Evolutionary conservation across 2,329 filamentous ascomycete genomes (phyloP).

Genomic region (Microdochium trichocladiopsis): DNA sequence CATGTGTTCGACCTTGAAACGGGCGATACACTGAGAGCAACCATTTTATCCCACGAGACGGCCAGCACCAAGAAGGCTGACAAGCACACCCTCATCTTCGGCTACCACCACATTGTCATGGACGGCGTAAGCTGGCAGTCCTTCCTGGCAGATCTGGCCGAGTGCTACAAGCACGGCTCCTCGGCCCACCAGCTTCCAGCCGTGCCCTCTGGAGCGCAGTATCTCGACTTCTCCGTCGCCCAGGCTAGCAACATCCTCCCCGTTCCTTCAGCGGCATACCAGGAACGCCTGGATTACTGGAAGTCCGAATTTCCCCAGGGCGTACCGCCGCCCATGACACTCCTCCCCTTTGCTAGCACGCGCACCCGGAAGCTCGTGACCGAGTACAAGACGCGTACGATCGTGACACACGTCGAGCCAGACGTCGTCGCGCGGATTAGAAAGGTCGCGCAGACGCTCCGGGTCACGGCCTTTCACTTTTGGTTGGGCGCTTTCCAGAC

Average conservation of each 20-base stretch:
- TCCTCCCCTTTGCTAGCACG: background rate
- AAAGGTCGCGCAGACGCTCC: constrained; percentile 6
- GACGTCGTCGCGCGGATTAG: background rate
- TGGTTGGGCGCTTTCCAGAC: constrained; percentile 26
- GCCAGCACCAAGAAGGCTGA: background rate
- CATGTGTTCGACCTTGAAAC: constrained; percentile 20
- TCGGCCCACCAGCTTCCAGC: constrained; percentile 2
- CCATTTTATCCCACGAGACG: constrained; percentile 13
- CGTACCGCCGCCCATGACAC: background rate
- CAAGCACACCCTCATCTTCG: constrained; percentile 23
- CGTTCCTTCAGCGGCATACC: background rate
- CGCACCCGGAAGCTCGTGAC: background rate
- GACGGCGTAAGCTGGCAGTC: constrained; percentile 30
- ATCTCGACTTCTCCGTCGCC: constrained; percentile 14
- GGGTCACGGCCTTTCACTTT: constrained; percentile 31
- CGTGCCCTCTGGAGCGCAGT: constrained; percentile 12
- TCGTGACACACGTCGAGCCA: background rate
- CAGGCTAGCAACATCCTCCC: constrained; percentile 7
- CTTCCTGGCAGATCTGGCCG: constrained; percentile 25
- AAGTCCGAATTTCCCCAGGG: background rate
- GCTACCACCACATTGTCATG: constrained; percentile 32
- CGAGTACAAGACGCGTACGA: background rate
- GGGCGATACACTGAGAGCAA: constrained; percentile 12
- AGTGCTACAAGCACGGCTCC: constrained; percentile 17
- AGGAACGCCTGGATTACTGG: background rate